These are phyloP conservation scores for Ustilago lituana DNA, from an alignment of 1,284 basidiomycete genomes.

Conservation along the genomic window DNA sequence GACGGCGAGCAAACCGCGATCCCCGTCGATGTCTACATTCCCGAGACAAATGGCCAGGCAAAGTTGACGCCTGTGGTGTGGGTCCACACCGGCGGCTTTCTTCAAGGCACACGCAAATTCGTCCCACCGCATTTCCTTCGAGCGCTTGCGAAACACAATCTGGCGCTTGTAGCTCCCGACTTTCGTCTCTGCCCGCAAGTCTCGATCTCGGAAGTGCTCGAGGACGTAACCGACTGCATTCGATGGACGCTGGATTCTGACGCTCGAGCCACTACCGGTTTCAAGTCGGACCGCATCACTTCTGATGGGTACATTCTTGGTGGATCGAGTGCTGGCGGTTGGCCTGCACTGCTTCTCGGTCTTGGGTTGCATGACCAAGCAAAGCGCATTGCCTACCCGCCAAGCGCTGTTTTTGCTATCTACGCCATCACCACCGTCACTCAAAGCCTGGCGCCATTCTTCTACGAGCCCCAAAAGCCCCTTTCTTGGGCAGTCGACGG, in stretches of 20 bases:
- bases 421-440: conserved; percentile 55
- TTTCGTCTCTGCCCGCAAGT: conserved; percentile 55
- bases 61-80: conserved; percentile 46
- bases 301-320: conserved; percentile 44
- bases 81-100: conserved; percentile 53
- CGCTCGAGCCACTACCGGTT: conserved; percentile 25
- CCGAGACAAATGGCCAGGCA: conserved; percentile 15
- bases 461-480: conserved; percentile 42
- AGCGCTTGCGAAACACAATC: conserved; percentile 34
- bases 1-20: conserved; percentile 37
- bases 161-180: conserved; percentile 51
- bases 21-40: conserved; percentile 53
- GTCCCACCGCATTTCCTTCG: conserved; percentile 50
- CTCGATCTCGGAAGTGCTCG: conserved; percentile 39
- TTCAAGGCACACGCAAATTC: conserved; percentile 54
- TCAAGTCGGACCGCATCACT: conserved; percentile 18
- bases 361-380: conserved; percentile 29
- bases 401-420: conserved; percentile 47
- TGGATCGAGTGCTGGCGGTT: conserved; percentile 52
- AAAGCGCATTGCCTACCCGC: conserved; percentile 19
- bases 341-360: conserved; percentile 50
- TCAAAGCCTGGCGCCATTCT: conserved; percentile 32
- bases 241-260: conserved; percentile 30
- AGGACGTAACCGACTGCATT: conserved; percentile 47
- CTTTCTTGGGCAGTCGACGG: conserved; percentile 46